These are phyloP conservation scores for Magnolia officinalis DNA, from an alignment of 164 flowering plant genomes.

Conservation along the genomic window DNA sequence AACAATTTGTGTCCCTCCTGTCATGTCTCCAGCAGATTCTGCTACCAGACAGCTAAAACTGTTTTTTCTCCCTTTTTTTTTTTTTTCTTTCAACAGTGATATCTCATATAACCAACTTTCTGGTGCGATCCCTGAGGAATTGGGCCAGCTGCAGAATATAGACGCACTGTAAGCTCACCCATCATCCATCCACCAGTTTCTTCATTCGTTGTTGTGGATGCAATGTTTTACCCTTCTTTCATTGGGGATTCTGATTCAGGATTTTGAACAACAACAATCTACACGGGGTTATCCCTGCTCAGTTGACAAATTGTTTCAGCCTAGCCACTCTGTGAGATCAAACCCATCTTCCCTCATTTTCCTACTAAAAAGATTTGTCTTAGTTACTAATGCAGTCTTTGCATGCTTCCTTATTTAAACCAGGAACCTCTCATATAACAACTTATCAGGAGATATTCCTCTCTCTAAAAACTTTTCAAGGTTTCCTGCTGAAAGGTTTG, in stretches of 20 bases:
- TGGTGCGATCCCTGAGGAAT: conserved; percentile 64
- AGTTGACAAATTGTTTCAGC: conserved; percentile 75
- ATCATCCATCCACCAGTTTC: neutral
- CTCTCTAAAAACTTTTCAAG: conserved; percentile 49
- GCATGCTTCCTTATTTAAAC: neutral
- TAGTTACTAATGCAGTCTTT: neutral
- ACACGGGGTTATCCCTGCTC: conserved; percentile 64
- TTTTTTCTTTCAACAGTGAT: conserved; percentile 40
- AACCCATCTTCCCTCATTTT: neutral
- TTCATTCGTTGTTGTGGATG: neutral
- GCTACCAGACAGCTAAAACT: neutral
- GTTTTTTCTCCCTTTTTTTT: neutral
- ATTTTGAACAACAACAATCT: conserved; percentile 67
- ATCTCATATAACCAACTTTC: conserved; percentile 67
- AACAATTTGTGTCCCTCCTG: neutral
- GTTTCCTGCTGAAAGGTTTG: conserved; percentile 72
- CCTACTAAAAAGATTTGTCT: neutral
- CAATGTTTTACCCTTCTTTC: neutral
- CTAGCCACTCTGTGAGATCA: conserved; percentile 55
- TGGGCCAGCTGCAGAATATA: conserved; percentile 80
- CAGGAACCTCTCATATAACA: conserved; percentile 86
- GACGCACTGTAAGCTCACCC: conserved; percentile 50
- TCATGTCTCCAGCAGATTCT: neutral
- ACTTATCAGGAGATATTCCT: conserved; percentile 68
- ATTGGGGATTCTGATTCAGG: conserved; percentile 26